Percentiles rank a stretch among this genome's conserved stretches.
Conservation (phyloP, 2,329 filamentous ascomycete species). For the Fusarium siculi region DNA sequence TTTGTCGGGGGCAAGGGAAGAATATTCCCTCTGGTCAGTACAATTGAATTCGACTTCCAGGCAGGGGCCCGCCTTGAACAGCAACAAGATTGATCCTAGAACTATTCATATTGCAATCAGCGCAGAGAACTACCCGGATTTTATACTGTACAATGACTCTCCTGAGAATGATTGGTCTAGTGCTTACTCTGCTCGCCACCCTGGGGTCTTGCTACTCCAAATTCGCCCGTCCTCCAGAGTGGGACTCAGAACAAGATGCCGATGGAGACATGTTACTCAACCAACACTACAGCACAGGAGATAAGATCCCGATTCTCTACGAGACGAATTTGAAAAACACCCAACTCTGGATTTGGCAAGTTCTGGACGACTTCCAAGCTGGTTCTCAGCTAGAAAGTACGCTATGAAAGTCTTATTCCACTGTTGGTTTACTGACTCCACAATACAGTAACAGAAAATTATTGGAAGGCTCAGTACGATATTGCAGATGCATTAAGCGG, state of each 20-base stretch:
- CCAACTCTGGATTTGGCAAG: neutral
- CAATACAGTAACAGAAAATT: neutral
- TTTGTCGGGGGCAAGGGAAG: neutral
- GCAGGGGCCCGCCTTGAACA: neutral
- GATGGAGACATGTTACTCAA: neutral
- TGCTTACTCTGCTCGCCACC: neutral
- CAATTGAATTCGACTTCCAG: neutral
- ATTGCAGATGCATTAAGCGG: accelerated
- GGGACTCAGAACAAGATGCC: neutral
- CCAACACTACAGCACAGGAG: neutral
- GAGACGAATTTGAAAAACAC: neutral
- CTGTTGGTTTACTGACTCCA: neutral
- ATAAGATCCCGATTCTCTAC: neutral
- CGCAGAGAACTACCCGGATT: neutral
- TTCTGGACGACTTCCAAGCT: neutral
- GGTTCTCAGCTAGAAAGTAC: neutral
- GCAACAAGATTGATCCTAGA: neutral
- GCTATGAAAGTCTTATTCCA: neutral
- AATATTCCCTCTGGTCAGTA: too few species aligned
- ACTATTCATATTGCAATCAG: neutral
- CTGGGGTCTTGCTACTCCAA: neutral
- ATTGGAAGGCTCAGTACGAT: neutral
- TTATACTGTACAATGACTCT: neutral
- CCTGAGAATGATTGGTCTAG: neutral
- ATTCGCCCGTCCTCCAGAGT: neutral